Evolutionary conservation across 352 stramenopile species (phyloP), one percentile per base, ranked within the genome.

Genomic region (Lagenidium sp.): DNA sequence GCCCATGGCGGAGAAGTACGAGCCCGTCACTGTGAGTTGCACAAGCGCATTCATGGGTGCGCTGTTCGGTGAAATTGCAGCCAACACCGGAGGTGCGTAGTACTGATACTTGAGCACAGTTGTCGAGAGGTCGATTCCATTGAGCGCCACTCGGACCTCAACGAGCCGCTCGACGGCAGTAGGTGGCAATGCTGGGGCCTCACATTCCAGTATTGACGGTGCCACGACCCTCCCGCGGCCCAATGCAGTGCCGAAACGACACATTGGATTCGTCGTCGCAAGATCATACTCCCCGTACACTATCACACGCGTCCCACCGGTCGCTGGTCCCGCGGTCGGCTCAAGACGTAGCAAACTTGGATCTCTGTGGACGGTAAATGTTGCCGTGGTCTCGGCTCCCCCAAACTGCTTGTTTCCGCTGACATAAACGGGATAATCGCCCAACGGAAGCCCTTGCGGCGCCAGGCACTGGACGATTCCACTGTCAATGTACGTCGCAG

Each of bases 401-500:
- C n/a, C n/a, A n/a, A n/a, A n/a, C n/a, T n/a, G n/a, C n/a, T n/a
- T 32, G 28, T 32, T 32, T 15, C 8, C 8, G 28, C 36, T 39
- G 16, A 57, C 11, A 15, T 13, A 23, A 34, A 57, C 20, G 1
- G 4, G 16, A n/a, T 44, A 53, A 13, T 41, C 31, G 15, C 44
- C 52, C 11, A 49, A 16, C 22, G 26, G n/a, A 19, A 54, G 28
- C 13, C 32, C 22, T n/a, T 28, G 30, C 4, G 52, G 45, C 13
- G 30, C 10, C 3, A 29, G 43, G 23, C 52, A 60, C 24, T 47
- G 40, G 23, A 47, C 20, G 6, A 59, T 6, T 6, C 23, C 24
- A 11, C 23, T 36, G 0, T 21, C 31, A 28, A 29, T 12, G 11
- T 39, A 24, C 4, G 11, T 30, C 24, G 50, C 38, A 20, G 42